Percentiles rank a stretch among this genome's conserved stretches.
Evolutionary conservation across 257 asterid genomes (phyloP).

Genomic region (Nicotiana noctiflora): DNA sequence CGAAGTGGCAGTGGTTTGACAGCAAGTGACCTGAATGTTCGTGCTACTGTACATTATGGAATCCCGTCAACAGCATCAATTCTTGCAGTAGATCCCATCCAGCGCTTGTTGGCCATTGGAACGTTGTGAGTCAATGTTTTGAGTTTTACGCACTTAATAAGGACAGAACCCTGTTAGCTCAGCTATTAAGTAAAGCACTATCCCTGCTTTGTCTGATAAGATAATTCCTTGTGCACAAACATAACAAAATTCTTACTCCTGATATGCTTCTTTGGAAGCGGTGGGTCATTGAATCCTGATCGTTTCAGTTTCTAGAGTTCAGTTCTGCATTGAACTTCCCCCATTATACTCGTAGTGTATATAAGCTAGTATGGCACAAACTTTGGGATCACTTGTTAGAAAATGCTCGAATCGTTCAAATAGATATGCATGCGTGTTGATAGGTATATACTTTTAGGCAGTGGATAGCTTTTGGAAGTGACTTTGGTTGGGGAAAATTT

Average conservation of each 20-base stretch:
- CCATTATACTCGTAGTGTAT: background rate
- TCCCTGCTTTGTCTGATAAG: background rate
- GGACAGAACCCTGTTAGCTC: background rate
- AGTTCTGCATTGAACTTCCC: background rate
- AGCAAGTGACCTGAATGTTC: slow-evolving; percentile 55
- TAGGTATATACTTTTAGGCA: background rate
- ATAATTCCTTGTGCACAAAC: background rate
- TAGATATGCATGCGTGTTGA: background rate
- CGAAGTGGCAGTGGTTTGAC: slow-evolving; percentile 35
- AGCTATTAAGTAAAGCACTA: background rate
- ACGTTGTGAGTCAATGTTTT: slow-evolving; percentile 47
- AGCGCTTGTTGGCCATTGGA: slow-evolving; percentile 74
- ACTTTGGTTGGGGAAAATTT: background rate
- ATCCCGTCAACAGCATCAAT: slow-evolving; percentile 76
- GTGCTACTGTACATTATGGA: slow-evolving; percentile 69
- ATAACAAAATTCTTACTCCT: background rate
- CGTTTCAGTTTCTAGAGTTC: background rate
- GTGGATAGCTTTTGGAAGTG: background rate
- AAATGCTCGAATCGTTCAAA: background rate
- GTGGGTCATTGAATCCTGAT: background rate
- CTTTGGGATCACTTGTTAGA: background rate
- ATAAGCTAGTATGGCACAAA: background rate
- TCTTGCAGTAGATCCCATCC: slow-evolving; percentile 82
- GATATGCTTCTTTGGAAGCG: background rate
- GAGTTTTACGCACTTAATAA: background rate